Conservation (phyloP, 768 basidiomycete genomes). For the Pleurotus giganteus region DNA sequence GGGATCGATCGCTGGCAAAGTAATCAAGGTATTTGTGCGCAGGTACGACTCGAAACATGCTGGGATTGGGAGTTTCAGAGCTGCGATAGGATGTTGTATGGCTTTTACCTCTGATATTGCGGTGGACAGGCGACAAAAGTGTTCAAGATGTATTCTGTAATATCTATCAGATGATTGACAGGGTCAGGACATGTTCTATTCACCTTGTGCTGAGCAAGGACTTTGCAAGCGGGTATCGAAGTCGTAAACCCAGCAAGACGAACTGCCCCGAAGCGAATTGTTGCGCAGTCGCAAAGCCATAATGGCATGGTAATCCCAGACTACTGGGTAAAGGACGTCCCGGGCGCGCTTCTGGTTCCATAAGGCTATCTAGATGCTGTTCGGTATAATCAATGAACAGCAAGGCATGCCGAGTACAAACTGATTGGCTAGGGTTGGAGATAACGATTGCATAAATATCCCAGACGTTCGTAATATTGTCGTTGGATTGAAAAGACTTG, state of each 20-base stretch:
- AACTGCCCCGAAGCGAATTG: constrained; percentile 1
- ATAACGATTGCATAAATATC: constrained; percentile 58
- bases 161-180: not conserved
- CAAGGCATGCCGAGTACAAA: constrained; percentile 23
- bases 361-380: constrained; percentile 50
- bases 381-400: not conserved
- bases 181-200: constrained; percentile 12
- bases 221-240: constrained; percentile 52
- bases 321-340: constrained; percentile 34
- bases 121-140: constrained; percentile 41
- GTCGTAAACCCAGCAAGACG: constrained; percentile 63
- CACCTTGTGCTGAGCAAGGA: constrained; percentile 54
- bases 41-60: constrained; percentile 61
- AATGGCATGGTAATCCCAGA: constrained; percentile 80
- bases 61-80: constrained; percentile 21
- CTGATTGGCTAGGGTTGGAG: constrained; percentile 60
- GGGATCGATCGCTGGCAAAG: constrained; percentile 75
- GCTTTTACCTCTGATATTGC: constrained; percentile 44
- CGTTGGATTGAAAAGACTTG: constrained; percentile 34
- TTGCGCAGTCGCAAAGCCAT: constrained; percentile 44
- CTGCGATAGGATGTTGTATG: not conserved
- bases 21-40: constrained; percentile 47
- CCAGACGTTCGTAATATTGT: constrained; percentile 36
- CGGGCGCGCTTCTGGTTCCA: constrained; percentile 55
- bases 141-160: constrained; percentile 41